Conservation (phyloP, 1,284 basidiomycete genomes). For the Ceratobasidium sp. region DNA sequence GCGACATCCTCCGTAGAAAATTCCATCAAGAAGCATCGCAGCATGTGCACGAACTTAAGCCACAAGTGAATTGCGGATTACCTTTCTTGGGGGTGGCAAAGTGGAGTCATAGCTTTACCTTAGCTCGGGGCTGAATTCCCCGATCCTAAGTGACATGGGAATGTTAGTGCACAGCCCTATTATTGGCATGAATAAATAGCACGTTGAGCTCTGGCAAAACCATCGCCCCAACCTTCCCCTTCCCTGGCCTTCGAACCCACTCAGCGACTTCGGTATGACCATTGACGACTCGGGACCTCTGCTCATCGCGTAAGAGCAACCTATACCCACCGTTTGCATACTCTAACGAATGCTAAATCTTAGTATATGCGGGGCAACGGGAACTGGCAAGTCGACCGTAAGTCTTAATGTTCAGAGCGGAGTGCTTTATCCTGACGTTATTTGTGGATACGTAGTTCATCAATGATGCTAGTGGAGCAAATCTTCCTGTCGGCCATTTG, state of each 20-base stretch:
- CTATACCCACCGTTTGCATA: neutral
- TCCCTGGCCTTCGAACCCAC: neutral
- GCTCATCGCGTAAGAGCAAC: slow-evolving; percentile 12
- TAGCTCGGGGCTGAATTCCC: no score
- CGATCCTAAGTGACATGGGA: no score
- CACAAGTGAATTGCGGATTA: no score
- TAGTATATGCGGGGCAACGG: slow-evolving; percentile 28
- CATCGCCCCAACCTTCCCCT: neutral
- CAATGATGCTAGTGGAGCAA: slow-evolving; percentile 17
- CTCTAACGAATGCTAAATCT: no score
- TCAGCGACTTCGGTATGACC: neutral
- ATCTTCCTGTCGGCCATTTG: neutral
- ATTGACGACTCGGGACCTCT: neutral
- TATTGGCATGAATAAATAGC: no score
- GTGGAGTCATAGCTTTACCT: no score
- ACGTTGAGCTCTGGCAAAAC: no score
- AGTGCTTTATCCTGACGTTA: neutral
- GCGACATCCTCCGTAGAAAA: no score
- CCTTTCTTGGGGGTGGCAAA: no score
- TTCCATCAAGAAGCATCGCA: no score
- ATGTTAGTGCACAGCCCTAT: no score
- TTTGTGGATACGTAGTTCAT: slow-evolving; percentile 23
- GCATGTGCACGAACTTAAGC: no score
- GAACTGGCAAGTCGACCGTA: slow-evolving; percentile 24
- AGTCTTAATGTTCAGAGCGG: neutral